A percentile compares a stretch with the other conserved stretches of the same genome.
phyloP scores from a whole-genome alignment of 352 stramenopile genomes.

The Thraustochytrium sp. region DNA sequence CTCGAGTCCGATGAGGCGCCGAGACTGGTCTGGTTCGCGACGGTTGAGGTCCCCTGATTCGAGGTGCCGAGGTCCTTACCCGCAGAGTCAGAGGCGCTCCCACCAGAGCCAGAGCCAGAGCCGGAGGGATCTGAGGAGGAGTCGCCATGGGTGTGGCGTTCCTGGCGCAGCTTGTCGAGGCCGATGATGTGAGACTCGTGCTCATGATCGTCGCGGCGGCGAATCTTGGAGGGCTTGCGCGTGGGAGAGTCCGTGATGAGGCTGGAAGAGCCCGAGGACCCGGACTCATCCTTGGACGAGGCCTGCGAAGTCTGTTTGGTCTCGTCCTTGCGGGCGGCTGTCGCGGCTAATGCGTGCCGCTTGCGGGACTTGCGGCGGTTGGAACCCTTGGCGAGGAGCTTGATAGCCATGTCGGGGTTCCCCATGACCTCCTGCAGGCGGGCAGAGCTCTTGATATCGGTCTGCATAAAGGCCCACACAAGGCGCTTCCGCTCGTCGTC shows the following conservation, averaged over 20 bases:
- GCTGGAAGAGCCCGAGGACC: not conserved
- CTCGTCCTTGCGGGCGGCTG: too few species aligned
- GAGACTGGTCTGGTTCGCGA: too few species aligned
- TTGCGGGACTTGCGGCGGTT: not conserved
- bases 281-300: not conserved
- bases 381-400: slow-evolving; percentile 1
- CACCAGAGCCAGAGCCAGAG: not conserved
- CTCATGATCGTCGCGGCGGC: not conserved
- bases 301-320: too few species aligned
- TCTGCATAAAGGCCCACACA: slow-evolving; percentile 22
- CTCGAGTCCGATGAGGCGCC: not conserved
- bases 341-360: too few species aligned
- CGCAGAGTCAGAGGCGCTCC: too few species aligned
- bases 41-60: too few species aligned
- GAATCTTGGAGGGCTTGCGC: not conserved
- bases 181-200: not conserved
- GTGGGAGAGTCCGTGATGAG: not conserved
- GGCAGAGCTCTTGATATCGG: not conserved
- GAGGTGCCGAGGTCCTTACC: too few species aligned
- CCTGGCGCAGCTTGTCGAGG: not conserved
- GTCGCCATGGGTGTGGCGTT: not conserved
- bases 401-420: not conserved
- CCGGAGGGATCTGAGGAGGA: not conserved
- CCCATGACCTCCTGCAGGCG: not conserved
- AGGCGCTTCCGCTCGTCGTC: slow-evolving; percentile 18